A percentile compares a stretch with the other conserved stretches of the same genome.
Conservation (phyloP, 169 alveolate genomes). For the Cyclospora cayetanensis region DNA sequence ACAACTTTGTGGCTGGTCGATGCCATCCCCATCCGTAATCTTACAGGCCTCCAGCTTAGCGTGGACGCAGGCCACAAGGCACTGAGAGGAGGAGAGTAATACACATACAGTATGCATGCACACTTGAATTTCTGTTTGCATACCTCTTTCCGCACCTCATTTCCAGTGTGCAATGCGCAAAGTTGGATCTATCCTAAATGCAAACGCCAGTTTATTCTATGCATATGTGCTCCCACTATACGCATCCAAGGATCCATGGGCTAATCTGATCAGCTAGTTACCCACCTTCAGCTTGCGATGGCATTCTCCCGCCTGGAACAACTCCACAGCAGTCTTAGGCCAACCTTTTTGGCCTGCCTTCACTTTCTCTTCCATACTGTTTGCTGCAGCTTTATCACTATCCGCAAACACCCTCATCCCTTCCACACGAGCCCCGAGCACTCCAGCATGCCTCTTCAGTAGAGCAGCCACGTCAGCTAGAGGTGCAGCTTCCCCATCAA, state of each 20-base stretch:
- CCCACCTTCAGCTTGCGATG: constrained; percentile 42
- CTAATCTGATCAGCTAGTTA: too few relatives aligned
- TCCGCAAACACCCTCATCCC: constrained; percentile 32
- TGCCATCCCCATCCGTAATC: background rate
- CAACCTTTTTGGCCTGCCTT: constrained; percentile 1
- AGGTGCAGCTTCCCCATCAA: constrained; percentile 42
- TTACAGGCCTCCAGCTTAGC: constrained; percentile 22
- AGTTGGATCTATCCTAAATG: too few relatives aligned
- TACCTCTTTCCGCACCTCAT: too few relatives aligned
- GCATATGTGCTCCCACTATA: too few relatives aligned
- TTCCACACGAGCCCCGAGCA: constrained; percentile 25
- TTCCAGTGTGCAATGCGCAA: too few relatives aligned
- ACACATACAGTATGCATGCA: too few relatives aligned
- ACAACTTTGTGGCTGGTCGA: background rate
- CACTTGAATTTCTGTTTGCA: too few relatives aligned
- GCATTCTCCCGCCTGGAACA: background rate
- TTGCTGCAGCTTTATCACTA: background rate
- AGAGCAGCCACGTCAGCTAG: background rate
- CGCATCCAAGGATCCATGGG: too few relatives aligned
- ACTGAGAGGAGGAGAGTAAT: constrained; percentile 8
- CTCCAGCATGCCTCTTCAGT: constrained; percentile 27
- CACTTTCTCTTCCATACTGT: background rate
- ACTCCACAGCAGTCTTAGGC: constrained; percentile 13
- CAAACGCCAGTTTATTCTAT: too few relatives aligned
- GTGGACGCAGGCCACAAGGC: constrained; percentile 45